A percentile compares a stretch with the other conserved stretches of the same genome.
These are phyloP conservation scores for Cyamopsis tetragonoloba DNA, from an alignment of 306 rosid genomes.

Conservation along the genomic window DNA sequence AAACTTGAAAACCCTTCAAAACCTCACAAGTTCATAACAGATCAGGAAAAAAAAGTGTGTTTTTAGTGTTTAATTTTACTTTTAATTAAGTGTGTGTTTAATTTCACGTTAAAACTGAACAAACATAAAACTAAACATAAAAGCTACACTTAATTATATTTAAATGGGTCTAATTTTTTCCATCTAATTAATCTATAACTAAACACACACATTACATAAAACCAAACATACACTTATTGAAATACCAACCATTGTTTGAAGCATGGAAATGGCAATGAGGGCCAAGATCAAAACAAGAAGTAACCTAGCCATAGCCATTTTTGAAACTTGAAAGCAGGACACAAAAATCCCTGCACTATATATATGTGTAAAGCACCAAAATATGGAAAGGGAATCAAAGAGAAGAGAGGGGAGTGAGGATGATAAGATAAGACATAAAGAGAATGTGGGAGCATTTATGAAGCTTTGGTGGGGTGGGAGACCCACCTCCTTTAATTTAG, in stretches of 20 bases:
- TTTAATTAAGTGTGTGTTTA: neutral
- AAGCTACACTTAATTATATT: no score
- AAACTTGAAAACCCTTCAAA: neutral
- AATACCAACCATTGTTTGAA: conserved; percentile 58
- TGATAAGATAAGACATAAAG: conserved; percentile 9
- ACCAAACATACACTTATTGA: conserved; percentile 33
- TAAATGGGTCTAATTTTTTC: no score
- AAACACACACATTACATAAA: no score
- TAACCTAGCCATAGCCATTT: conserved; percentile 58
- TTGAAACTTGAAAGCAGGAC: conserved; percentile 3
- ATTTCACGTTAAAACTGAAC: no score
- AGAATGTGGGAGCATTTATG: conserved; percentile 35
- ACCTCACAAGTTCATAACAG: neutral
- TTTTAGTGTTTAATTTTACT: neutral
- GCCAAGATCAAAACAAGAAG: conserved; percentile 43
- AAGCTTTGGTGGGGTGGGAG: conserved; percentile 3
- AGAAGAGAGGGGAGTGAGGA: conserved; percentile 19
- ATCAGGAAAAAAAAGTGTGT: neutral
- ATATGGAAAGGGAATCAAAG: neutral
- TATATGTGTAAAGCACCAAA: neutral
- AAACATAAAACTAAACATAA: no score
- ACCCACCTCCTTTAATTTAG: neutral
- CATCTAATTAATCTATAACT: no score
- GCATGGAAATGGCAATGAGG: conserved; percentile 61
- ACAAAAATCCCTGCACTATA: conserved; percentile 10